phyloP scores from a whole-genome alignment of 352 stramenopile species.

The Peronospora farinosa region DNA sequence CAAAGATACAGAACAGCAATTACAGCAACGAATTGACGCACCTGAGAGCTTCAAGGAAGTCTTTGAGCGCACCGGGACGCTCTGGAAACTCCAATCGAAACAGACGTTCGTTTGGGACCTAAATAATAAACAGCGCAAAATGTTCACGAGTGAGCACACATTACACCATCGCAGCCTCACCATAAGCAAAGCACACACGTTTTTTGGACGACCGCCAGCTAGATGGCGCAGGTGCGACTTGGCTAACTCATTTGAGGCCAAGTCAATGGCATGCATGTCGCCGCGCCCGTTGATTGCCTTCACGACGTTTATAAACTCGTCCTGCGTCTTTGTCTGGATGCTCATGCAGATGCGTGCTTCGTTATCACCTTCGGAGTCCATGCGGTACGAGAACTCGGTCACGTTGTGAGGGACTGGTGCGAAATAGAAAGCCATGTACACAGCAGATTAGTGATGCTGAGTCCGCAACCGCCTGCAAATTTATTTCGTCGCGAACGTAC shows the following conservation, averaged over 20 bases:
- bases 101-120: slow-evolving; percentile 88
- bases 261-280: slow-evolving; percentile 89
- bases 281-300: slow-evolving; percentile 52
- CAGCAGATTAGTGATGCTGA: slow-evolving; percentile 1
- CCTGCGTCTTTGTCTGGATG: slow-evolving; percentile 87
- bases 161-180: not conserved
- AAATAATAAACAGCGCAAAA: slow-evolving; percentile 2
- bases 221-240: slow-evolving; percentile 95
- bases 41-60: slow-evolving; percentile 90
- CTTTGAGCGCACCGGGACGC: slow-evolving; percentile 82
- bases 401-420: slow-evolving; percentile 66
- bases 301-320: slow-evolving; percentile 60
- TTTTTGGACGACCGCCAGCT: slow-evolving; percentile 83
- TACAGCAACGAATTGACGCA: slow-evolving; percentile 16
- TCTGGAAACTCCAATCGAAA: slow-evolving; percentile 97
- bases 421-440: not conserved
- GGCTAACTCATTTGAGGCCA: slow-evolving; percentile 94
- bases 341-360: slow-evolving; percentile 93
- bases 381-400: slow-evolving; percentile 98
- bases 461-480: not conserved
- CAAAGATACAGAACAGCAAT: not conserved
- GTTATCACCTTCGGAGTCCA: slow-evolving; percentile 63
- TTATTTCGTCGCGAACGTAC: slow-evolving; percentile 25
- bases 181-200: slow-evolving; percentile 29
- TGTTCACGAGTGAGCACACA: slow-evolving; percentile 3